Base-by-base conservation (phyloP, 257 asterid genomes). In the Scutellaria baicalensis region DNA sequence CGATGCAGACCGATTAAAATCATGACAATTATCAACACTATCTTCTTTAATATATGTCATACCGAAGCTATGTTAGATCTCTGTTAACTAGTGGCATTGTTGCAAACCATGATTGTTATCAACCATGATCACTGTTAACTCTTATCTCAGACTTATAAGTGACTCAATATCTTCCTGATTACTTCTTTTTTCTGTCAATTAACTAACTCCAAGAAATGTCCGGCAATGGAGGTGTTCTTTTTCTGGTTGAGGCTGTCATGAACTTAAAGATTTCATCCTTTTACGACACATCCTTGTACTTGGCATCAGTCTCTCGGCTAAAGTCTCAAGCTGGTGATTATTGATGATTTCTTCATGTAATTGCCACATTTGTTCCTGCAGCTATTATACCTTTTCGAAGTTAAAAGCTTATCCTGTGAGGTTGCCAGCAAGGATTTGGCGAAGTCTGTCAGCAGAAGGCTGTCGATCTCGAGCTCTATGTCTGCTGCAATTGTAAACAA, bases 321-420 rank as follows among this genome's bases (percentile, higher is more conserved):
- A 94, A 94, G 84, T 84, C 96, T 64, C 89, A 83, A 84, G 88
- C 89, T 68, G n/a, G n/a, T n/a, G 48, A 76, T 20, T 55, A 35
- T 23, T 60, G 4, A 36, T 49, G 52, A 50, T 31, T 50, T 78
- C 52, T 54, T 39, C 27, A 68, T 39, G 74, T 63, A 74, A 69
- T 50, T 59, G 66, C 45, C 39, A 57, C 47, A 39, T 47, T 35
- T 69, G 69, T 18, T 76, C 5, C 58, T 84, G 89, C 95, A 94
- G 99, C 90, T 94, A 59, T 77, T 88, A 87, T 80, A 85, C 81
- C 99, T 94, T 17, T 94, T 96, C 43, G 99, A 94, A 82, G 90
- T 95, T 11, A 97, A 94, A 78, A 85, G 82, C 57, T 86, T 86
- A 3, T 91, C 99, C 69, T 94, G 91, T 66, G 99, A 91, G 83